Conservation (phyloP, 345 rosid species). For the Barbarea vulgaris region DNA sequence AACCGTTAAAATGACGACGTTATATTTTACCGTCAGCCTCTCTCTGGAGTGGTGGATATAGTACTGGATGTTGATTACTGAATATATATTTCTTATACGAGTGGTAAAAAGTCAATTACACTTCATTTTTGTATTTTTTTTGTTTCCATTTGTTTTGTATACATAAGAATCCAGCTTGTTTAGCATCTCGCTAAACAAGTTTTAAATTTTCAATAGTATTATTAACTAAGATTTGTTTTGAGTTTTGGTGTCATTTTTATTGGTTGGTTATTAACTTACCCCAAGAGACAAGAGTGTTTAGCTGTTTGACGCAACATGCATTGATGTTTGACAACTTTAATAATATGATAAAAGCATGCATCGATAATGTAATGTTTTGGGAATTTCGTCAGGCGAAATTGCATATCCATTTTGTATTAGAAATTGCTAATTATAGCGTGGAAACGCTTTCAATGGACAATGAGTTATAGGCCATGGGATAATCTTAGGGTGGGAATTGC, state of each 20-base stretch:
- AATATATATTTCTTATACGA: not conserved
- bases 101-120: not conserved
- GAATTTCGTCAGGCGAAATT: not conserved
- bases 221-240: slow-evolving; percentile 4
- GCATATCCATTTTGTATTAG: not conserved
- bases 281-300: not conserved
- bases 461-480: no score
- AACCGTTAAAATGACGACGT: slow-evolving; percentile 30
- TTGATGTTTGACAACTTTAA: not conserved
- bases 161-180: slow-evolving; percentile 2
- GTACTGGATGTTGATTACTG: no score
- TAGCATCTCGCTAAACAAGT: slow-evolving; percentile 36
- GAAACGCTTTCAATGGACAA: not conserved
- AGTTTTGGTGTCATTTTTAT: not conserved
- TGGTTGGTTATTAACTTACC: not conserved
- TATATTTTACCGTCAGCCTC: not conserved
- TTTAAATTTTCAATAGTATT: not conserved
- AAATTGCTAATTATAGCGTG: not conserved
- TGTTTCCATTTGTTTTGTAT: not conserved
- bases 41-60: not conserved
- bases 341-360: not conserved
- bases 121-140: no score
- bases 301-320: not conserved
- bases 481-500: no score
- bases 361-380: not conserved